phyloP scores from a whole-genome alignment of 768 basidiomycete genomes.

The Rhodotorula sphaerocarpa region DNA sequence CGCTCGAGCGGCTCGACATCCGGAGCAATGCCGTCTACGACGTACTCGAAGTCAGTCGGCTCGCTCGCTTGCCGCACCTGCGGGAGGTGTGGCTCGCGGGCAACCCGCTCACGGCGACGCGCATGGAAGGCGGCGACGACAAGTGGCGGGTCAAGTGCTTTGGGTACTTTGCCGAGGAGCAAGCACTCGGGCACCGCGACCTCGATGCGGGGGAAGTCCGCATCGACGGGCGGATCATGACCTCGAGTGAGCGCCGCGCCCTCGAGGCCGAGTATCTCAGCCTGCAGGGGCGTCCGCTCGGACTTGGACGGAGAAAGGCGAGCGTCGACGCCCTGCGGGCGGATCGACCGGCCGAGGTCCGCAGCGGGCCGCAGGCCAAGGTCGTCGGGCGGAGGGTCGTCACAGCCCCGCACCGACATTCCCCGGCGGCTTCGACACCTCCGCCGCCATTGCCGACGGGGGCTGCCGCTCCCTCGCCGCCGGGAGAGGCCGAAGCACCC shows the following conservation, averaged over 20 bases:
- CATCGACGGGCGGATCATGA: conserved; percentile 24
- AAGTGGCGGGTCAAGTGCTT: conserved; percentile 68
- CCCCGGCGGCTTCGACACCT: background rate
- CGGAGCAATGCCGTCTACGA: conserved; percentile 72
- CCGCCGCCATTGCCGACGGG: background rate
- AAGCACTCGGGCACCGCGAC: conserved; percentile 7
- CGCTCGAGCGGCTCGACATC: conserved; percentile 76
- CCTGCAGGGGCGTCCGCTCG: conserved; percentile 1
- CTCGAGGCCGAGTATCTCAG: conserved; percentile 12
- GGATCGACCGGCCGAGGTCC: background rate
- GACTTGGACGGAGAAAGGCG: background rate
- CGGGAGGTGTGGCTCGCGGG: conserved; percentile 72
- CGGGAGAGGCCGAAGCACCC: background rate
- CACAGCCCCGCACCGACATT: conserved; percentile 13
- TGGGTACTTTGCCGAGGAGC: conserved; percentile 73
- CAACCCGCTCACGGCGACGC: conserved; percentile 59
- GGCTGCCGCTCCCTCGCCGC: background rate
- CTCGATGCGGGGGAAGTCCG: conserved; percentile 46
- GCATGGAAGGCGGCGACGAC: conserved; percentile 52
- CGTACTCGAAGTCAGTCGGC: conserved; percentile 70
- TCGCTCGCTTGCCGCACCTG: conserved; percentile 71
- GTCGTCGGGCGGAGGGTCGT: conserved; percentile 27
- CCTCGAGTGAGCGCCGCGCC: conserved; percentile 10
- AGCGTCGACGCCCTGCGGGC: conserved; percentile 2
- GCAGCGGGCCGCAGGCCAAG: conserved; percentile 16